phyloP scores from a whole-genome alignment of 148 eudicot species.

The Amaranthus palmeri region DNA sequence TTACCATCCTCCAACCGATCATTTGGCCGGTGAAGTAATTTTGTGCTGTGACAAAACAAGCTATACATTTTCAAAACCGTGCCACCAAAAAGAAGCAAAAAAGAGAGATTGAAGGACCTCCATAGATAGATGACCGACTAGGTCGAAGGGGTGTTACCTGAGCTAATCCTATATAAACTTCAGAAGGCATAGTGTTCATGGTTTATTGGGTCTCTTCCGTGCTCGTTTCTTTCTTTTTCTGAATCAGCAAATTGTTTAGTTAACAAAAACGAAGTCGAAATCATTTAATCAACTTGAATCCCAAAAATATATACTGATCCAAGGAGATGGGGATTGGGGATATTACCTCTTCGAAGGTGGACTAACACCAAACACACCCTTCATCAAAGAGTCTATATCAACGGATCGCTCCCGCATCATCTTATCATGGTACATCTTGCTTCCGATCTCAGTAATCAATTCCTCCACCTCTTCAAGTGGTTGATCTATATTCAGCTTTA shows the following conservation, averaged over 20 bases:
- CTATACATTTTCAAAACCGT: neutral
- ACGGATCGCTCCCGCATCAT: constrained; percentile 63
- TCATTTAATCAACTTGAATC: neutral
- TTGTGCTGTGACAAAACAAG: no score
- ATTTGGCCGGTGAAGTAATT: no score
- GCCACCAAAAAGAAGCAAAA: neutral
- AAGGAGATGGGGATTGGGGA: neutral
- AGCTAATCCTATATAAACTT: neutral
- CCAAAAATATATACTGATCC: neutral
- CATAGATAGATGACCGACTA: neutral
- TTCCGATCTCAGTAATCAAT: constrained; percentile 65
- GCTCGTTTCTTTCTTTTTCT: constrained; percentile 46
- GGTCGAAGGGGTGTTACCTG: constrained; percentile 10
- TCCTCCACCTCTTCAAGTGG: constrained; percentile 88
- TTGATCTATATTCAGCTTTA: constrained; percentile 76
- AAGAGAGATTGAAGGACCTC: neutral
- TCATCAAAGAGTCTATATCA: constrained; percentile 62
- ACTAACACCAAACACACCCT: constrained; percentile 61
- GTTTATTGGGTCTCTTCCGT: constrained; percentile 39
- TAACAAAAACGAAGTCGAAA: neutral
- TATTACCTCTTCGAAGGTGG: constrained; percentile 60
- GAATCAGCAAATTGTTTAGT: constrained; percentile 9
- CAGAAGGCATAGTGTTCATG: constrained; percentile 14
- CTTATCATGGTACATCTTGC: constrained; percentile 80
- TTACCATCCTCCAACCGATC: no score